phyloP scores from a whole-genome alignment of 139 green algal species.

The Asterochloris sp. region DNA sequence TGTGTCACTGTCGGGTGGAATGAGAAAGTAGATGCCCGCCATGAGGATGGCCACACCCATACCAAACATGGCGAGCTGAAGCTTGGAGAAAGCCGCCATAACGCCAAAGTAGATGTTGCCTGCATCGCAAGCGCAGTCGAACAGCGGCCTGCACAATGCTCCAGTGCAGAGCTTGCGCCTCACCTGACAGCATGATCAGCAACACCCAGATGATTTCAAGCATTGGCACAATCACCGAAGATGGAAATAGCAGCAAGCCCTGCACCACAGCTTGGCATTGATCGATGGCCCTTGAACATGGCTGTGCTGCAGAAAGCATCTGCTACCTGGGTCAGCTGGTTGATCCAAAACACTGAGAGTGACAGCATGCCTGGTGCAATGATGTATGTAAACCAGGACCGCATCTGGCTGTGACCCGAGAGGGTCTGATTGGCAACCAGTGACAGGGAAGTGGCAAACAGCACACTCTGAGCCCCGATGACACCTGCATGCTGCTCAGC shows the following conservation, averaged over 20 bases:
- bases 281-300: neutral
- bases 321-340: too few relatives aligned
- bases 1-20: neutral
- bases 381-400: neutral
- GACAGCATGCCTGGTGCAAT: neutral
- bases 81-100: constrained; percentile 4
- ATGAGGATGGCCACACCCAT: constrained; percentile 1
- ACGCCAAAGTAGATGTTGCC: constrained; percentile 4
- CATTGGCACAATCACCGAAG: constrained; percentile 10
- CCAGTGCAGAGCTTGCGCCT: too few relatives aligned
- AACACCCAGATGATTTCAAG: constrained; percentile 15
- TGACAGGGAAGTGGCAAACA: constrained; percentile 12
- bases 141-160: too few relatives aligned
- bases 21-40: constrained; percentile 7
- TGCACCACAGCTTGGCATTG: neutral
- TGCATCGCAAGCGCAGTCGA: too few relatives aligned
- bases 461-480: constrained; percentile 5
- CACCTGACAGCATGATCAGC: constrained; percentile 18
- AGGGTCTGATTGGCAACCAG: neutral
- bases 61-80: constrained; percentile 10
- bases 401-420: neutral
- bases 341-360: too few relatives aligned
- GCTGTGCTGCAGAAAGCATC: neutral
- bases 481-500: constrained; percentile 3
- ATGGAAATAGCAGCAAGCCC: constrained; percentile 4